phyloP scores from a whole-genome alignment of 352 stramenopile genomes.

The Albugo candida region DNA sequence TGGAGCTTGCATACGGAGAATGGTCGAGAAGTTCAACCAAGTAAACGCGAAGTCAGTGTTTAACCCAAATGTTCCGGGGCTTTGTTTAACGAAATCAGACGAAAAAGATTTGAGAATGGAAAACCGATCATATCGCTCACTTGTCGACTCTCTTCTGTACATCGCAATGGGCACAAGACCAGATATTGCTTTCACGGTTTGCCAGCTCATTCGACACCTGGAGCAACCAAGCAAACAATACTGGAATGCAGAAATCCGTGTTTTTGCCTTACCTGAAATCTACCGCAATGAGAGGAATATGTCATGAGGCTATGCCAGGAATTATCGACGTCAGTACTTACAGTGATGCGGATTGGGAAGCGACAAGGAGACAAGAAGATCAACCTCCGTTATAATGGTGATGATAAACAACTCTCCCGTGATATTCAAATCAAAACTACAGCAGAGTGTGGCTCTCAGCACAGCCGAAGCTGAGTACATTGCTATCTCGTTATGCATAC shows the following conservation, averaged over 20 bases:
- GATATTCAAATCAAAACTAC: conserved; percentile 5
- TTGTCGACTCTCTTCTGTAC: not conserved
- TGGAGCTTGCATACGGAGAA: conserved; percentile 9
- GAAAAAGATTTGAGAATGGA: conserved; percentile 1
- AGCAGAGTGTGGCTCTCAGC: conserved; percentile 11
- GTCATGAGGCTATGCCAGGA: not conserved
- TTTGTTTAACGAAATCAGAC: not conserved
- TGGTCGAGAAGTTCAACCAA: not conserved
- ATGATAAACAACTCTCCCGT: conserved; percentile 8
- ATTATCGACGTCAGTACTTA: conserved; percentile 1
- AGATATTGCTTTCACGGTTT: not conserved
- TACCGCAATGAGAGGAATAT: conserved; percentile 1
- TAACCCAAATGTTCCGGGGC: not conserved
- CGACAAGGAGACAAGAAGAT: conserved; percentile 7
- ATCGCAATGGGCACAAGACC: not conserved
- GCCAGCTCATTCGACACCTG: not conserved
- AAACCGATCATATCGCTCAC: no score
- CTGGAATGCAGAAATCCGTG: not conserved
- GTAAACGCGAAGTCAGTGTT: not conserved
- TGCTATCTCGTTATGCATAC: conserved; percentile 6
- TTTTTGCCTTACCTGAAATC: not conserved
- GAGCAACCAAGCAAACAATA: not conserved
- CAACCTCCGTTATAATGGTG: conserved; percentile 6
- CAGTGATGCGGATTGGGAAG: conserved; percentile 10
- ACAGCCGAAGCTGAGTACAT: conserved; percentile 12